Evolutionary conservation across 2,329 filamentous ascomycete genomes (phyloP).

Genomic region (Xylariaceae sp.): DNA sequence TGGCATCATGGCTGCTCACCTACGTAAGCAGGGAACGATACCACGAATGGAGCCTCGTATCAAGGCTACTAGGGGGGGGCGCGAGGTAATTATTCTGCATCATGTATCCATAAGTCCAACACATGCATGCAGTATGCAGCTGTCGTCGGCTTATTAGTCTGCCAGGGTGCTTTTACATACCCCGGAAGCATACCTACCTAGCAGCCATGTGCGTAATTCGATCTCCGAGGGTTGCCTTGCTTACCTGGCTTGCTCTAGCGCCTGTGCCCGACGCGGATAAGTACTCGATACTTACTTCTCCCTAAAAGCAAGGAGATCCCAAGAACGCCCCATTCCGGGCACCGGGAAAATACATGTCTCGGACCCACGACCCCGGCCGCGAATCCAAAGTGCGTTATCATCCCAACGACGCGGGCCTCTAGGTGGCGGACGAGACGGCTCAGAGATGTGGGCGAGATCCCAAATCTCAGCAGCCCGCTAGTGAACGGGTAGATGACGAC

Average conservation of each 20-base stretch:
- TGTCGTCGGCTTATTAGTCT: not conserved
- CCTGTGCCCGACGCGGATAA: slow-evolving; percentile 4
- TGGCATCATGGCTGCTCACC: not conserved
- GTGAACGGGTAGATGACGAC: too few relatives aligned
- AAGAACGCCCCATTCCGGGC: not conserved
- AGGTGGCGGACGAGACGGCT: too few relatives aligned
- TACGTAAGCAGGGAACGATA: not conserved
- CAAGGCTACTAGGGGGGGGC: not conserved
- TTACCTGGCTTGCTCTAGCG: not conserved
- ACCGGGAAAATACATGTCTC: not conserved
- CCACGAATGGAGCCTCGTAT: not conserved
- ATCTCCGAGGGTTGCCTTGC: not conserved
- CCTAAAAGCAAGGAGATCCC: not conserved
- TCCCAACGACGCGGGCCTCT: too few relatives aligned
- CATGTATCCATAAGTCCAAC: too few relatives aligned
- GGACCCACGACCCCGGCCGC: too few relatives aligned
- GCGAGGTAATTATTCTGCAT: not conserved
- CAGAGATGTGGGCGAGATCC: too few relatives aligned
- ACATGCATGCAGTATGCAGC: not conserved
- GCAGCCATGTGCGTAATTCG: not conserved
- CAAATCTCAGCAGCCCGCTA: too few relatives aligned
- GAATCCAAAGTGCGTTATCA: too few relatives aligned
- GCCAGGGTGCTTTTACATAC: too few relatives aligned
- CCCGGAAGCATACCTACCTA: too few relatives aligned
- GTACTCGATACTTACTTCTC: slow-evolving; percentile 15